Evolutionary conservation across 2,329 filamentous ascomycete genomes (phyloP).

Genomic region (Beauveria pseudobassiana): DNA sequence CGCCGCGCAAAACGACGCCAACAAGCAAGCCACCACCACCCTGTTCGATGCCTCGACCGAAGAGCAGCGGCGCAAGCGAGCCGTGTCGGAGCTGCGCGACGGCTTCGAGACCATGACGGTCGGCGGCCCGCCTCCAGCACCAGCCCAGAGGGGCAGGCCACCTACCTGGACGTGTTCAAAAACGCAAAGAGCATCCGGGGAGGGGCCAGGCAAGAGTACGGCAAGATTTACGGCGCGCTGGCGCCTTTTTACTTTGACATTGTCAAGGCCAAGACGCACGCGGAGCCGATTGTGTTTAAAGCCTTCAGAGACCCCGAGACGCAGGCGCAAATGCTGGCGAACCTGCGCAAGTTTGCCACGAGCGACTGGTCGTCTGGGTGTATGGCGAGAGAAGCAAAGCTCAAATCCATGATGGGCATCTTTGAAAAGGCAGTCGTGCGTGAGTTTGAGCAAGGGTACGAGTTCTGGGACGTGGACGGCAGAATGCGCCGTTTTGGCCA

Average conservation of each 20-base stretch:
- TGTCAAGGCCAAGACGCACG: slow-evolving; percentile 60
- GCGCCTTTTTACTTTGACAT: slow-evolving; percentile 87
- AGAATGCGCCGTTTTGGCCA: slow-evolving; percentile 84
- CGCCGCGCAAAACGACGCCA: slow-evolving; percentile 17
- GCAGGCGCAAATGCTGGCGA: slow-evolving; percentile 82
- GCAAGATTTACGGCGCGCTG: slow-evolving; percentile 79
- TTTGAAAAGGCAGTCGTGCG: slow-evolving; percentile 87
- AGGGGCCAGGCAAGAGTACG: slow-evolving; percentile 81
- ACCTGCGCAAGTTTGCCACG: slow-evolving; percentile 68
- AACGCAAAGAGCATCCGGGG: slow-evolving; percentile 73
- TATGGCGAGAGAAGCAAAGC: slow-evolving; percentile 59
- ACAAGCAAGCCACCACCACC: slow-evolving; percentile 36
- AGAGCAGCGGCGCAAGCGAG: slow-evolving; percentile 47
- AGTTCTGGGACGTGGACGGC: slow-evolving; percentile 79
- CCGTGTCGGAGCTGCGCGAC: slow-evolving; percentile 37
- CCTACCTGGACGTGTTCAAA: slow-evolving; percentile 62
- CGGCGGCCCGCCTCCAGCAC: slow-evolving; percentile 30
- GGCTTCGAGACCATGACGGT: slow-evolving; percentile 76
- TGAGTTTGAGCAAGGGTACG: slow-evolving; percentile 90
- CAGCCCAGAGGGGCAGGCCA: slow-evolving; percentile 50
- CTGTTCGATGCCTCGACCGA: slow-evolving; percentile 68
- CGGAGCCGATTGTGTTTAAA: slow-evolving; percentile 77
- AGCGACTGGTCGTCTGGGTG: slow-evolving; percentile 77
- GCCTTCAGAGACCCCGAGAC: slow-evolving; percentile 82
- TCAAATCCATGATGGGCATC: slow-evolving; percentile 66